Evolutionary conservation across 2,329 filamentous ascomycete species (phyloP).

Genomic region (Epichloe glyceriae): DNA sequence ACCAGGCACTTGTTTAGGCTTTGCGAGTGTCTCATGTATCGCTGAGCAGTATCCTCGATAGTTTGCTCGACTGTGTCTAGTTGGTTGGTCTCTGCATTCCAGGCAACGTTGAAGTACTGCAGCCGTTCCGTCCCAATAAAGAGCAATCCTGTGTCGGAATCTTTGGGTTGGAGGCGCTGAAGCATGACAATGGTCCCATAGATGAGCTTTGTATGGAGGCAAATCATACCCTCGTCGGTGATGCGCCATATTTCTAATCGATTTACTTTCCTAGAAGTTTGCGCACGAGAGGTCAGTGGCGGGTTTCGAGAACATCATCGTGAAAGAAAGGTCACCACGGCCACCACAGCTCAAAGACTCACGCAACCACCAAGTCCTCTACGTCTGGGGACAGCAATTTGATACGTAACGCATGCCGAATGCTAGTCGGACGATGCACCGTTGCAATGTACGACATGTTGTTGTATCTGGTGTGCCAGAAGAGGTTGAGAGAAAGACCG

Average conservation of each 20-base stretch:
- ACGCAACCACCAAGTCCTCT: constrained; percentile 82
- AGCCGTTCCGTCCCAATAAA: constrained; percentile 86
- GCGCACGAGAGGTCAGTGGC: constrained; percentile 1
- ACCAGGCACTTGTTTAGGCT: constrained; percentile 73
- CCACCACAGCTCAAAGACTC: constrained; percentile 23
- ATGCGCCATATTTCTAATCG: constrained; percentile 73
- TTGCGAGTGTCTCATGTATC: constrained; percentile 61
- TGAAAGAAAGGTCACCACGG: background rate
- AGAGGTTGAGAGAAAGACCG: background rate
- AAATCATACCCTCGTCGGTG: constrained; percentile 47
- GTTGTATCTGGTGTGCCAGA: background rate
- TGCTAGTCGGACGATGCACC: constrained; percentile 82
- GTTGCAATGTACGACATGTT: constrained; percentile 88
- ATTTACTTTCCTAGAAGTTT: constrained; percentile 56
- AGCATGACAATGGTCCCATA: constrained; percentile 83
- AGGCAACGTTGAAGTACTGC: constrained; percentile 80
- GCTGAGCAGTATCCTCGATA: constrained; percentile 42
- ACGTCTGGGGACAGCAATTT: constrained; percentile 61
- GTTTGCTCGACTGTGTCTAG: constrained; percentile 39
- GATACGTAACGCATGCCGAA: constrained; percentile 75
- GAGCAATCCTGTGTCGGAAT: constrained; percentile 66
- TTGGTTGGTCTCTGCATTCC: constrained; percentile 48
- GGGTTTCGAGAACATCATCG: background rate
- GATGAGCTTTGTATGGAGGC: constrained; percentile 57
- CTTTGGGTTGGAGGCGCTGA: constrained; percentile 62